Evolutionary conservation across 129 eudicot genomes (phyloP).

Genomic region (Dittrichia graveolens): DNA sequence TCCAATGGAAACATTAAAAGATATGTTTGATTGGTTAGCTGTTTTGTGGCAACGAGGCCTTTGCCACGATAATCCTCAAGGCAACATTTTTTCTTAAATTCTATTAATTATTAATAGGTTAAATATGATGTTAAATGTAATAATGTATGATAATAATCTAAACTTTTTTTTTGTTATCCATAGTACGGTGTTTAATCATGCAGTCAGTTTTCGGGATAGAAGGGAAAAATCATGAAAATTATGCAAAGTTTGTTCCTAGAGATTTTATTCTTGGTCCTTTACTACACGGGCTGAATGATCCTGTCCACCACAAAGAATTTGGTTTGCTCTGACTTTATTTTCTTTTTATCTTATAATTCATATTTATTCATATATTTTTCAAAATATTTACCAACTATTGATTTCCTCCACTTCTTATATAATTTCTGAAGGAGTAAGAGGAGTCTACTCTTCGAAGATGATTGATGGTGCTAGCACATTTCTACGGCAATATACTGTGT

Average conservation of each 20-base stretch:
- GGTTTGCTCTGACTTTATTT: constrained; percentile 48
- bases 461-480: constrained; percentile 72
- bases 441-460: constrained; percentile 75
- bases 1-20: constrained; percentile 59
- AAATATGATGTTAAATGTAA: neutral
- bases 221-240: constrained; percentile 68
- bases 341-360: neutral
- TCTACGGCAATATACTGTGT: constrained; percentile 55
- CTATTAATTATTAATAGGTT: neutral
- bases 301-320: constrained; percentile 95
- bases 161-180: constrained; percentile 10
- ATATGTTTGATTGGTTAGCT: constrained; percentile 78
- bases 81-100: constrained; percentile 30
- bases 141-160: neutral
- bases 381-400: constrained; percentile 4
- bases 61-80: constrained; percentile 96
- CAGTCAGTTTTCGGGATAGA: constrained; percentile 83
- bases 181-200: constrained; percentile 95
- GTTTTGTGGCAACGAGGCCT: constrained; percentile 94
- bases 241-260: constrained; percentile 59
- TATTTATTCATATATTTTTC: constrained; percentile 3
- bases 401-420: constrained; percentile 22
- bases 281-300: constrained; percentile 85
- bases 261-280: constrained; percentile 79
- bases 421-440: constrained; percentile 63